Conservation (phyloP, 129 eudicot genomes). For the sunflower (Helianthus annuus) region DNA sequence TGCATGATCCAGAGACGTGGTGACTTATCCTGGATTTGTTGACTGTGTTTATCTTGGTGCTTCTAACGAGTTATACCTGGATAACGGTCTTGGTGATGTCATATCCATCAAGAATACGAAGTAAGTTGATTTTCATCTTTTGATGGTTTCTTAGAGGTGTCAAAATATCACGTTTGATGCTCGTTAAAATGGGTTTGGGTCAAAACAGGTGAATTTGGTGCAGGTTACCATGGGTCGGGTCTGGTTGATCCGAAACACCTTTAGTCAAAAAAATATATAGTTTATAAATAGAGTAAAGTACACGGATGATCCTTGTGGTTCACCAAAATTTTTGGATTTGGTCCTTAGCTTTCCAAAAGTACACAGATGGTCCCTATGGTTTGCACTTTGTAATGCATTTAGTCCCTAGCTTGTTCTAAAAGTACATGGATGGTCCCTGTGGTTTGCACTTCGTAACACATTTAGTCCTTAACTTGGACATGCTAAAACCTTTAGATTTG, state of each 20-base stretch:
- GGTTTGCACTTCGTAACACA: too few relatives aligned
- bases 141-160: conserved; percentile 1
- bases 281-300: too few relatives aligned
- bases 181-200: neutral
- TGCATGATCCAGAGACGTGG: conserved; percentile 62
- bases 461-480: too few relatives aligned
- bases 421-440: too few relatives aligned
- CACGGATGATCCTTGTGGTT: too few relatives aligned
- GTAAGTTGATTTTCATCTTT: conserved; percentile 41
- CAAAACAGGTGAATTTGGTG: neutral
- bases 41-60: conserved; percentile 93
- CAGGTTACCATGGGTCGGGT: neutral
- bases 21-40: conserved; percentile 96
- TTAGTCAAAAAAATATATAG: neutral
- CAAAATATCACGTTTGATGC: neutral
- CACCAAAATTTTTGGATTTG: too few relatives aligned
- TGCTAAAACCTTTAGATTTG: too few relatives aligned
- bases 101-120: conserved; percentile 76
- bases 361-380: too few relatives aligned
- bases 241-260: neutral
- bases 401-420: too few relatives aligned
- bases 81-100: conserved; percentile 82
- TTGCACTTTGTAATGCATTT: too few relatives aligned
- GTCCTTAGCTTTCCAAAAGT: too few relatives aligned
- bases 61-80: conserved; percentile 59